Base-by-base conservation (phyloP, 1,139 yeast genomes). In the Sugiyamaella pinicola region DNA sequence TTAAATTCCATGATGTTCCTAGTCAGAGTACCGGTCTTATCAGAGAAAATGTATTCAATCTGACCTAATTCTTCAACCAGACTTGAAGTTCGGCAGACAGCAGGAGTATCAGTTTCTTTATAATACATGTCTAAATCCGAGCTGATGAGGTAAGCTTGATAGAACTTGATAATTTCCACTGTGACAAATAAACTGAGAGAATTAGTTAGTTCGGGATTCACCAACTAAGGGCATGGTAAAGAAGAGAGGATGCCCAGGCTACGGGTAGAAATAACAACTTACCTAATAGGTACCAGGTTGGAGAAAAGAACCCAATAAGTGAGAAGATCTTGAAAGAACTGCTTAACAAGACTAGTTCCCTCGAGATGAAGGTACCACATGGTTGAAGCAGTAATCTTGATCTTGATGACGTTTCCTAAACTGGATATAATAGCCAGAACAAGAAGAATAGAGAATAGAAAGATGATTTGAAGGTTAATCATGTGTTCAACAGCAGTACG, bases 221-320 rank as follows among this genome's bases (percentile, higher is more conserved):
- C n/a, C n/a, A n/a, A n/a, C n/a, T n/a, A n/a, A n/a, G n/a, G n/a
- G n/a, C n/a, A n/a, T n/a, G n/a, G n/a, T n/a, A n/a, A n/a, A n/a
- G n/a, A n/a, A n/a, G n/a, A n/a, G n/a, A n/a, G n/a, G n/a, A n/a
- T n/a, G n/a, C n/a, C n/a, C n/a, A n/a, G n/a, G n/a, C n/a, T n/a
- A n/a, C n/a, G n/a, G n/a, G 34, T 31, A 9, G 6, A n/a, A 45
- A 17, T 26, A n/a, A 26, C 31, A 26, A 39, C 50, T 39, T 39
- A 58, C 54, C 96, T 88, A 64, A 93, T 93, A 2, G 99, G 99
- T 17, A 93, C 99, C 72, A 93, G 78, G 67, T 93, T 93, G 1
- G 99, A 93, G 64, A 87, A 95, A 56, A 93, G 74, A 72, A 93
- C 91, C 99, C 99, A 95, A 67, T 85, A 93, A 0, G 99, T 95